Conservation (phyloP, 495 filamentous ascomycete genomes). For the Aspergillus hancockii region DNA sequence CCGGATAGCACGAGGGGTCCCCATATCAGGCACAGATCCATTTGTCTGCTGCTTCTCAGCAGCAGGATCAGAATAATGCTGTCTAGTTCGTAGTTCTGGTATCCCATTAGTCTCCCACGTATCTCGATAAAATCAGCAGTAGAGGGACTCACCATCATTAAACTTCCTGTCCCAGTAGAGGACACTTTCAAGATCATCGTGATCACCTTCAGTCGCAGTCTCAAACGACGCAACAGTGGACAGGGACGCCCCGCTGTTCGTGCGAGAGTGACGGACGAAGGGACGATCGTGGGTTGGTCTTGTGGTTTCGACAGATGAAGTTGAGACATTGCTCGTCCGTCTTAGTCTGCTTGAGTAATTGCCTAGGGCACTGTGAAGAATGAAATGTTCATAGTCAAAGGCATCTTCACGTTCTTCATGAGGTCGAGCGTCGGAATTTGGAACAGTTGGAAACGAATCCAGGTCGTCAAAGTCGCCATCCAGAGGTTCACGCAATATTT, state of each 20-base stretch:
- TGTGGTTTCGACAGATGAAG: slow-evolving; percentile 76
- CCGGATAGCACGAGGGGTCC: slow-evolving; percentile 20
- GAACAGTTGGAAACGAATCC: slow-evolving; percentile 26
- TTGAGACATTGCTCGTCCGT: slow-evolving; percentile 60
- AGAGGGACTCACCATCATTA: slow-evolving; percentile 36
- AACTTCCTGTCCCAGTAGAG: slow-evolving; percentile 47
- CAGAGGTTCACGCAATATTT: slow-evolving; percentile 45
- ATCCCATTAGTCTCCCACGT: slow-evolving; percentile 9
- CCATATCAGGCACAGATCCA: slow-evolving; percentile 13
- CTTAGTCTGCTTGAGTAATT: slow-evolving; percentile 56
- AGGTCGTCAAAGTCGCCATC: slow-evolving; percentile 39
- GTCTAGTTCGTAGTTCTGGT: slow-evolving; percentile 33
- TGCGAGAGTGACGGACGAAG: slow-evolving; percentile 35
- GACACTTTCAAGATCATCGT: slow-evolving; percentile 42
- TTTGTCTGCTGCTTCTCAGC: slow-evolving; percentile 15
- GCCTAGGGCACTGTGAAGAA: slow-evolving; percentile 88
- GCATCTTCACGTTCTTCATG: slow-evolving; percentile 97
- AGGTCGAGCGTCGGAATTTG: slow-evolving; percentile 39
- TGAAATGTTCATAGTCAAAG: slow-evolving; percentile 96
- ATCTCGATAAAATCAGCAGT: background rate
- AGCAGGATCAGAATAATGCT: slow-evolving; percentile 16
- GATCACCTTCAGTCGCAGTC: slow-evolving; percentile 71
- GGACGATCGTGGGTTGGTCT: slow-evolving; percentile 30
- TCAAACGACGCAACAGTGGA: slow-evolving; percentile 82
- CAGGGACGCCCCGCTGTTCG: slow-evolving; percentile 65